Evolutionary conservation across 208 protist species (phyloP).

Genomic region (Ichthyophonus hoferi): DNA sequence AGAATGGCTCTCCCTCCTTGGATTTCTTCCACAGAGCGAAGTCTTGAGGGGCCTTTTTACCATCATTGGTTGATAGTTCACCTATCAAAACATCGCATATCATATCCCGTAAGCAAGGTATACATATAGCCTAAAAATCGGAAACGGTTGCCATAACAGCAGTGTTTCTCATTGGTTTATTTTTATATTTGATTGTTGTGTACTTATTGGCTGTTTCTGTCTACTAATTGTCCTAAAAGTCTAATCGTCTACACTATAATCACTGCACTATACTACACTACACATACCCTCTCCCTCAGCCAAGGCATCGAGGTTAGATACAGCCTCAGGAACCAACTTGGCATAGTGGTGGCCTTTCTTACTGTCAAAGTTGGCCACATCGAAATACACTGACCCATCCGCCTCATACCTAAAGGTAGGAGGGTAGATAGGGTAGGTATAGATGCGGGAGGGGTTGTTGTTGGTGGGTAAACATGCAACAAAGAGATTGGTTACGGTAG

Average conservation of each 20-base stretch:
- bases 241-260: conserved; percentile 28
- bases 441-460: background rate
- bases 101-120: too few relatives aligned
- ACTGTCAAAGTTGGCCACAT: conserved; percentile 72
- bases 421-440: background rate
- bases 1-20: conserved; percentile 83
- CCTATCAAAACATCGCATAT: too few relatives aligned
- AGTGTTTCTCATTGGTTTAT: too few relatives aligned
- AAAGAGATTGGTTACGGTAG: too few relatives aligned
- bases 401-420: conserved; percentile 63
- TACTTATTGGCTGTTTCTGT: too few relatives aligned
- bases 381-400: conserved; percentile 89
- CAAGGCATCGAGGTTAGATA: conserved; percentile 49
- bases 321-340: conserved; percentile 74
- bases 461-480: too few relatives aligned
- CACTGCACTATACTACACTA: conserved; percentile 21
- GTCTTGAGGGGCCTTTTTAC: conserved; percentile 79
- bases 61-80: conserved; percentile 54
- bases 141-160: too few relatives aligned
- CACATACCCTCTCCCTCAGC: conserved; percentile 79
- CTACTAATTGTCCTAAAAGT: too few relatives aligned
- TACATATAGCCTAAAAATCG: too few relatives aligned
- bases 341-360: conserved; percentile 75
- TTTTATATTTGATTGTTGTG: too few relatives aligned
- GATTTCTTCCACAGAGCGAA: conserved; percentile 97